Evolutionary conservation across 192 early-diverging fungal genomes (phyloP).

Genomic region (Spizellomyces punctatus): DNA sequence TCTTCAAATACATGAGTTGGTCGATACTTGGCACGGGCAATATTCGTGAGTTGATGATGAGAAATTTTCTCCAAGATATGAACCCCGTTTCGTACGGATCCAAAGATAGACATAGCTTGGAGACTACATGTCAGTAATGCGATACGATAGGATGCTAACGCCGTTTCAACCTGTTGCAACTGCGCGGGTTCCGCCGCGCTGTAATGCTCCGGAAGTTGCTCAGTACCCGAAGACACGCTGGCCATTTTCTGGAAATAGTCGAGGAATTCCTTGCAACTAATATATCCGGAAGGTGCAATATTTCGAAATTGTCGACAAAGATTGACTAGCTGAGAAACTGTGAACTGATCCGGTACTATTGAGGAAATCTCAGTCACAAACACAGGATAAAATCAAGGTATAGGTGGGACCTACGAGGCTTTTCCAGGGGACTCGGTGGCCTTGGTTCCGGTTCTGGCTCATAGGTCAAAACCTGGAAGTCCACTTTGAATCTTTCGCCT

Average conservation of each 20-base stretch:
- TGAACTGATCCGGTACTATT: conserved; percentile 54
- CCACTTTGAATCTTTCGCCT: conserved; percentile 59
- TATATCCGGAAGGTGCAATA: conserved; percentile 41
- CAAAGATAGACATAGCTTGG: conserved; percentile 35
- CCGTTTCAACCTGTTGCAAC: conserved; percentile 47
- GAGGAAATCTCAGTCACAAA: background rate
- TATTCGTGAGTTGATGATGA: conserved; percentile 42
- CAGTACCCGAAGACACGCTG: conserved; percentile 39
- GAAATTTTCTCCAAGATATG: conserved; percentile 53
- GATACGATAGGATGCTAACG: background rate
- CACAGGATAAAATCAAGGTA: background rate
- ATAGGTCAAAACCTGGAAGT: conserved; percentile 49
- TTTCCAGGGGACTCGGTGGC: conserved; percentile 57
- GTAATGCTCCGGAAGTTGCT: conserved; percentile 52
- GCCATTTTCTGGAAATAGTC: conserved; percentile 43
- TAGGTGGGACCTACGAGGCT: conserved; percentile 32
- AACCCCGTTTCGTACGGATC: conserved; percentile 61
- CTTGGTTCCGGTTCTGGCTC: conserved; percentile 60
- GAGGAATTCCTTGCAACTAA: conserved; percentile 47
- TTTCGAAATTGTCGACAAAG: conserved; percentile 42
- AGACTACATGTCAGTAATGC: background rate
- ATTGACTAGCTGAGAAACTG: conserved; percentile 51
- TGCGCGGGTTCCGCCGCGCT: conserved; percentile 37
- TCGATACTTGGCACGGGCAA: conserved; percentile 42
- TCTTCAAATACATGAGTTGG: conserved; percentile 10